A percentile compares a stretch with the other conserved stretches of the same genome.
phyloP scores from a whole-genome alignment of 2,329 filamentous ascomycete species.

The Epichloe amarillans region DNA sequence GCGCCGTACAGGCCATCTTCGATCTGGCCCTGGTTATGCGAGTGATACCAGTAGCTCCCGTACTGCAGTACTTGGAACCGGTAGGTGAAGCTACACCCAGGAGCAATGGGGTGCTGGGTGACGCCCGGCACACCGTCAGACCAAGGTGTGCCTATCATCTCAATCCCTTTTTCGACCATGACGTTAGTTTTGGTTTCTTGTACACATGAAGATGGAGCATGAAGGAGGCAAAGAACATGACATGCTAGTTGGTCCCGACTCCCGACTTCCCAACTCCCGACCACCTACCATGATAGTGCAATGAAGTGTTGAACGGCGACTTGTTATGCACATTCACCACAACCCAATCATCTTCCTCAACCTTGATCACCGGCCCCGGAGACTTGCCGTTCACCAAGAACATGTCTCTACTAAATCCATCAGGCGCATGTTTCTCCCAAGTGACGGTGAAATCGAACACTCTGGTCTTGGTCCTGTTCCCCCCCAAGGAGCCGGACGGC shows the following conservation, averaged over 20 bases:
- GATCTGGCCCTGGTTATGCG: slow-evolving; percentile 40
- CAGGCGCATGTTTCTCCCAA: slow-evolving; percentile 25
- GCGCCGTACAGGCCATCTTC: slow-evolving; percentile 47
- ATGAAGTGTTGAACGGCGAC: slow-evolving; percentile 31
- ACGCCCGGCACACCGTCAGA: slow-evolving; percentile 47
- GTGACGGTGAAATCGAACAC: slow-evolving; percentile 19
- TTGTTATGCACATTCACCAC: slow-evolving; percentile 31
- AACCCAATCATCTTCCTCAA: slow-evolving; percentile 16
- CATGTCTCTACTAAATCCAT: slow-evolving; percentile 31
- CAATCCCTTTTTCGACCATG: slow-evolving; percentile 23
- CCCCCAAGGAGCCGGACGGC: background rate
- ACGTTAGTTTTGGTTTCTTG: no score
- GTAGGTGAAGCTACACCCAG: slow-evolving; percentile 29
- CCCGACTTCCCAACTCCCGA: background rate
- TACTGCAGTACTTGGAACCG: slow-evolving; percentile 41
- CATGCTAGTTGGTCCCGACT: no score
- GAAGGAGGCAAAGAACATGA: no score
- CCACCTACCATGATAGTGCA: slow-evolving; percentile 35
- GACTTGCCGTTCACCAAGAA: slow-evolving; percentile 45
- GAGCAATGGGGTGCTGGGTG: slow-evolving; percentile 36
- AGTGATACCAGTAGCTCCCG: slow-evolving; percentile 50
- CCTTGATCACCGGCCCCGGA: slow-evolving; percentile 45
- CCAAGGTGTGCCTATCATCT: slow-evolving; percentile 41
- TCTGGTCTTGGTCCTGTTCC: background rate
- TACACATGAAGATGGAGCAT: no score